These are phyloP conservation scores for Phytomonas francai DNA, from an alignment of 208 protist genomes.

Conservation along the genomic window DNA sequence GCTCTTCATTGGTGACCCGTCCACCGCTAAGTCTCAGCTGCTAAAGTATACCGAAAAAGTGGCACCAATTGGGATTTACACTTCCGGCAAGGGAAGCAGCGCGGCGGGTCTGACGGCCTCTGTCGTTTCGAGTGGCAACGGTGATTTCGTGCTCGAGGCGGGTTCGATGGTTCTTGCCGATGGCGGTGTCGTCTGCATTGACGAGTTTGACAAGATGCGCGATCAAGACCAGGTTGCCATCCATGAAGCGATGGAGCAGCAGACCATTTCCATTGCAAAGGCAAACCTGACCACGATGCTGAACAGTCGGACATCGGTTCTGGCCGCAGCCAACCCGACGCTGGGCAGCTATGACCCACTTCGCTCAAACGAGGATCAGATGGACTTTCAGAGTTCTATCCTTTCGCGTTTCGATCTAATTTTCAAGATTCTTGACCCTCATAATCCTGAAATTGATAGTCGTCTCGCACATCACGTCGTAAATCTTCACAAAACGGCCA, in stretches of 20 bases:
- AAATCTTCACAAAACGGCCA: conserved; percentile 91
- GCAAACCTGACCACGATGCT: conserved; percentile 99
- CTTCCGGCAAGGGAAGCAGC: conserved; percentile 98
- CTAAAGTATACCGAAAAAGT: conserved; percentile 98
- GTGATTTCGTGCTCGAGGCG: conserved; percentile 99
- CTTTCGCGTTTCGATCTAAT: conserved; percentile 99
- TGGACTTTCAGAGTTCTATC: conserved; percentile 98
- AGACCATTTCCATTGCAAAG: conserved; percentile 99
- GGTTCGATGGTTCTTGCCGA: conserved; percentile 99
- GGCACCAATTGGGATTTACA: conserved; percentile 98
- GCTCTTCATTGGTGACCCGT: conserved; percentile 98
- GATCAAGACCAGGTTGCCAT: conserved; percentile 98
- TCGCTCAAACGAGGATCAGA: conserved; percentile 87
- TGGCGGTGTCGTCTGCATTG: conserved; percentile 99
- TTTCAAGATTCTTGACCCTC: conserved; percentile 98
- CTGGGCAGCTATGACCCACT: conserved; percentile 92
- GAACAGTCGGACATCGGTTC: conserved; percentile 97
- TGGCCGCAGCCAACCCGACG: conserved; percentile 99
- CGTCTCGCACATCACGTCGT: conserved; percentile 95
- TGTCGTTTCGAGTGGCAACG: conserved; percentile 82
- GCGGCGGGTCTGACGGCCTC: conserved; percentile 98
- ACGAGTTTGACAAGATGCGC: conserved; percentile 99
- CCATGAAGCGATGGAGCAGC: conserved; percentile 99
- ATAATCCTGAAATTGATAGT: conserved; percentile 90
- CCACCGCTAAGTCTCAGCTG: conserved; percentile 98